A percentile compares a stretch with the other conserved stretches of the same genome.
Evolutionary conservation across 73 alveolate species (phyloP).

Genomic region (Paramecium bursaria): DNA sequence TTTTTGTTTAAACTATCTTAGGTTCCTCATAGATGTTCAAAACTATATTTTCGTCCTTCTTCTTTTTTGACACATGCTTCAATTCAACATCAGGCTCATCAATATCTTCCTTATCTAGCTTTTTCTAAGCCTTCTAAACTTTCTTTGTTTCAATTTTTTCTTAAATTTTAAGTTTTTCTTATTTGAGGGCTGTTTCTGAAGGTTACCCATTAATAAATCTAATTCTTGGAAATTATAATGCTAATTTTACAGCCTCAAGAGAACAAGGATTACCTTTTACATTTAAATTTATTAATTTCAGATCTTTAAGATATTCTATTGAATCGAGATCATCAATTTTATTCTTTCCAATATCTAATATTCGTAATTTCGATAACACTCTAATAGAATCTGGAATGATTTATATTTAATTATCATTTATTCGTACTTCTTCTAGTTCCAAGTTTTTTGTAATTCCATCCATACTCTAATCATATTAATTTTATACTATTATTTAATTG

Average conservation of each 20-base stretch:
- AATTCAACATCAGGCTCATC: neutral
- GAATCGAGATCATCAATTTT: neutral
- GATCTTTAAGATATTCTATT: neutral
- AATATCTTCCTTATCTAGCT: too few relatives aligned
- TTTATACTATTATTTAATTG: slow-evolving; percentile 17
- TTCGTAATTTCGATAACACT: neutral
- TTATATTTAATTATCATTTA: slow-evolving; percentile 4
- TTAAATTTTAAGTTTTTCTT: too few relatives aligned
- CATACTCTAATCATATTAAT: neutral
- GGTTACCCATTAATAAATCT: slow-evolving; percentile 32
- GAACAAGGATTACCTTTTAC: slow-evolving; percentile 41
- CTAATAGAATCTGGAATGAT: slow-evolving; percentile 10
- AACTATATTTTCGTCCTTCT: neutral
- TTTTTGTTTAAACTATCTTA: too few relatives aligned
- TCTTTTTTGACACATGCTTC: neutral
- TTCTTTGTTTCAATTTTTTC: too few relatives aligned
- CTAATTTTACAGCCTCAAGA: neutral
- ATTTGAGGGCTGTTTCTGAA: too few relatives aligned
- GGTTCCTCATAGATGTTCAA: neutral
- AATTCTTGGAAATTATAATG: slow-evolving; percentile 28
- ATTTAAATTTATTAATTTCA: slow-evolving; percentile 32
- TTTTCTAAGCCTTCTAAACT: neutral
- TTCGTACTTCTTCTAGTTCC: neutral
- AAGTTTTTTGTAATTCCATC: neutral
- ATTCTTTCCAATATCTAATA: slow-evolving; percentile 38